phyloP scores from a whole-genome alignment of 345 rosid species.

The Gossypium arboreum region DNA sequence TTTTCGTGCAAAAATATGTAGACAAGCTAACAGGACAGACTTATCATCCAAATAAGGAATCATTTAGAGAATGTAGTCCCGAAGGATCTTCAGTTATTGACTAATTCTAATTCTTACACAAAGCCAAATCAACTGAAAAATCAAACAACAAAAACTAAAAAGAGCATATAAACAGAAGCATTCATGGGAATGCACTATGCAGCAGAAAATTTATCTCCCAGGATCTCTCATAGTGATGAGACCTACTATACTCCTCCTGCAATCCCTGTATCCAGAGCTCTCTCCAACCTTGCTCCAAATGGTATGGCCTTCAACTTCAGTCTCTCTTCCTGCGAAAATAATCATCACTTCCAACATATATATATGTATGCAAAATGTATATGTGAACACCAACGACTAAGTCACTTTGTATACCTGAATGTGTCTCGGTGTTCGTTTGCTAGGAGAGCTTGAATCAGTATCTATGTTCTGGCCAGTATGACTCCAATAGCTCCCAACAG shows the following conservation, averaged over 20 bases:
- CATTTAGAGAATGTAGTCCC: background rate
- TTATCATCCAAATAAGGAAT: background rate
- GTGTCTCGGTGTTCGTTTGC: slow-evolving; percentile 33
- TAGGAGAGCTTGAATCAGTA: slow-evolving; percentile 32
- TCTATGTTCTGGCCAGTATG: slow-evolving; percentile 29
- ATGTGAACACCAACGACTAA: background rate
- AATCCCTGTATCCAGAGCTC: slow-evolving; percentile 27
- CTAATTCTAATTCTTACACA: background rate
- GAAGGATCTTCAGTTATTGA: background rate
- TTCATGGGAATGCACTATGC: background rate
- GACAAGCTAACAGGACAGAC: background rate
- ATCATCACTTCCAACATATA: background rate
- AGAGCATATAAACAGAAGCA: background rate
- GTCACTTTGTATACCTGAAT: slow-evolving; percentile 28
- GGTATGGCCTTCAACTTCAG: slow-evolving; percentile 40
- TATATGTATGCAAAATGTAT: background rate
- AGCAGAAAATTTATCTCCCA: background rate
- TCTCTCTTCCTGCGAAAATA: slow-evolving; percentile 35
- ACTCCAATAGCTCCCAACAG: slow-evolving; percentile 61
- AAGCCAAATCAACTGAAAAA: background rate
- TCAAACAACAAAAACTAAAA: background rate
- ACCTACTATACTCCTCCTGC: slow-evolving; percentile 16
- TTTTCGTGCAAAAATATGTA: background rate
- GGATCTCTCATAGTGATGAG: background rate
- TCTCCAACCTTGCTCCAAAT: slow-evolving; percentile 34